Base-by-base conservation (phyloP, 139 green algal genomes). In the Pleodorina starrii region DNA sequence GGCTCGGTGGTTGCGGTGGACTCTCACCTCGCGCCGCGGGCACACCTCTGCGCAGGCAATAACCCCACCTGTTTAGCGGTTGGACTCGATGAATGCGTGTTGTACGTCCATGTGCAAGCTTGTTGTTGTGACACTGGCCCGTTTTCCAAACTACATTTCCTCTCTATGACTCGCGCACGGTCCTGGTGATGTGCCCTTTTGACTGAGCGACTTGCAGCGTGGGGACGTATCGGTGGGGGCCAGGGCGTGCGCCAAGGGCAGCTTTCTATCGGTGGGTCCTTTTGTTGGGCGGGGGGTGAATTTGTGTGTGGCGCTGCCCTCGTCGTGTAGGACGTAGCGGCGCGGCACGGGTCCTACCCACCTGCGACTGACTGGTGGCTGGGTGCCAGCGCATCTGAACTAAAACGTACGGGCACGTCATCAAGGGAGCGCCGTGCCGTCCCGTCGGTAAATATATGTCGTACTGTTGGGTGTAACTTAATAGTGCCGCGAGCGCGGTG, bases 1-100 rank as follows among this genome's bases (percentile, higher is more conserved):
- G n/a, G n/a, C n/a, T n/a, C n/a, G n/a, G n/a, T n/a, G n/a, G n/a
- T n/a, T n/a, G n/a, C n/a, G n/a, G n/a, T n/a, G n/a, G n/a, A n/a
- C n/a, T n/a, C n/a, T n/a, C n/a, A n/a, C n/a, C n/a, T n/a, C n/a
- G n/a, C n/a, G n/a, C n/a, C n/a, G n/a, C n/a, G n/a, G n/a, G n/a
- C n/a, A n/a, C n/a, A n/a, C n/a, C n/a, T n/a, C 72, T 5, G 72
- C 43, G 72, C 72, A 21, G 72, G 57, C 43, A 54, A 57, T 80
- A 80, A 51, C 72, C 72, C 43, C 72, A 80, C 40, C 42, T 80
- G 72, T 80, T 80, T 80, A 12, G 42, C 72, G 25, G 72, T 80
- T 38, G 72, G 72, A 80, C 72, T 25, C 9, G 42, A 9, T 68
- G 57, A 68, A 11, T 17, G 57, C 57, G 57, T 68, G 57, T 68